Evolutionary conservation across 2,329 filamentous ascomycete species (phyloP), one percentile per base, ranked within the genome.

Genomic region (Corniculantispora saksenae): DNA sequence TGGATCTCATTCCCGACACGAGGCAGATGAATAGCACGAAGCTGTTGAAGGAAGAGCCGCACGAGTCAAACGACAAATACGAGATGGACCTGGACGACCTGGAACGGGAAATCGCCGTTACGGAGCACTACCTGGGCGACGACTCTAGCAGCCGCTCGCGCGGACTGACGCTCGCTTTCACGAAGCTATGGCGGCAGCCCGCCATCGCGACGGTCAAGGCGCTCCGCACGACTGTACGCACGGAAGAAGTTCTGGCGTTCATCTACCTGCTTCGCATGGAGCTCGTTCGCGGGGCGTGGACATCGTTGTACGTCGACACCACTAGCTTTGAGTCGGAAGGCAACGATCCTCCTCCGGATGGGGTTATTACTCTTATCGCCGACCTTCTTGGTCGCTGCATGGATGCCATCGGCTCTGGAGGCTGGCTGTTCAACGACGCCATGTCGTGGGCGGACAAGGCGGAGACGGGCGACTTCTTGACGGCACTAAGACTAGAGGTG

Each of bases 221-320:
- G 3, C 82, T 94, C 53, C 87, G 89, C 48, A 81, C 82, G 13
- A 84, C 84, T 32, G 85, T 92, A 66, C 83, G 84, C 56, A 88
- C 86, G 3, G 84, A 89, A 68, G 89, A 94, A 69, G 86, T 91
- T 27, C 80, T 92, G 13, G 88, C 88, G 43, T 83, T 94, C 61
- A 89, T 94, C 70, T 86, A 90, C 69, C 81, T 93, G 7, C 82
- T 94, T 35, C 87, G 91, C 64, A 83, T 90, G 68, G 90, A 94
- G 77, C 82, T 94, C 54, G 86, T 89, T 60, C 86, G 88, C 68
- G 91, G 91, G 65, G 89, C 89, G 38, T 94, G 91, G 91, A 92
- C 90, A 0, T 86, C 87, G 21, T 83, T 86, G 25, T 93, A 93
- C 75, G 78, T 91, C 45, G 89, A 91, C 70, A 76, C 79, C 13